phyloP scores from a whole-genome alignment of 257 asterid genomes.

The Nyctanthes arbortristis region DNA sequence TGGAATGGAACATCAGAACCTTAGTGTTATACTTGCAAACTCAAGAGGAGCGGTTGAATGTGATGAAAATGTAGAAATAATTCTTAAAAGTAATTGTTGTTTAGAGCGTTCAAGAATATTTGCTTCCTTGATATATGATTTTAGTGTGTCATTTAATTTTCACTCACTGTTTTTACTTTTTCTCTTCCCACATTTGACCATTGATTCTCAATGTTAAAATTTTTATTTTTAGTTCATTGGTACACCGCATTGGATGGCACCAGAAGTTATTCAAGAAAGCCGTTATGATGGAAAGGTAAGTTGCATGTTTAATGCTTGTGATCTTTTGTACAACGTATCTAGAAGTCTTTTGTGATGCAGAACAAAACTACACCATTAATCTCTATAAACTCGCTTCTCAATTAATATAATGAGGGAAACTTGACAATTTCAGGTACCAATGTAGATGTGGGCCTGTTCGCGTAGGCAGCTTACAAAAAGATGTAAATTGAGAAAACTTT shows the following conservation, averaged over 20 bases:
- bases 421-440: no score
- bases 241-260: constrained; percentile 99
- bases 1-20: neutral
- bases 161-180: neutral
- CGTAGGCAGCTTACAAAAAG: neutral
- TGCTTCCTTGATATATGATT: constrained; percentile 3
- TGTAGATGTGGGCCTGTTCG: neutral
- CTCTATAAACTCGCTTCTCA: no score
- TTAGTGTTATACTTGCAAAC: neutral
- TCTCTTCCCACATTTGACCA: neutral
- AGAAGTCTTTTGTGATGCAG: constrained; percentile 1
- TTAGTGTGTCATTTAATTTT: neutral
- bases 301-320: constrained; percentile 20
- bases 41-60: neutral
- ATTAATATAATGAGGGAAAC: no score
- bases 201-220: constrained; percentile 21
- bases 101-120: neutral
- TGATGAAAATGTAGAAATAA: neutral
- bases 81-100: neutral
- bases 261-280: constrained; percentile 99
- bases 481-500: no score
- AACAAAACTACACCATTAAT: no score
- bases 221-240: constrained; percentile 79
- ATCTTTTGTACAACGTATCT: neutral
- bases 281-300: constrained; percentile 97